Base-by-base conservation (phyloP, 495 filamentous ascomycete genomes). In the Penicillium riverlandense region DNA sequence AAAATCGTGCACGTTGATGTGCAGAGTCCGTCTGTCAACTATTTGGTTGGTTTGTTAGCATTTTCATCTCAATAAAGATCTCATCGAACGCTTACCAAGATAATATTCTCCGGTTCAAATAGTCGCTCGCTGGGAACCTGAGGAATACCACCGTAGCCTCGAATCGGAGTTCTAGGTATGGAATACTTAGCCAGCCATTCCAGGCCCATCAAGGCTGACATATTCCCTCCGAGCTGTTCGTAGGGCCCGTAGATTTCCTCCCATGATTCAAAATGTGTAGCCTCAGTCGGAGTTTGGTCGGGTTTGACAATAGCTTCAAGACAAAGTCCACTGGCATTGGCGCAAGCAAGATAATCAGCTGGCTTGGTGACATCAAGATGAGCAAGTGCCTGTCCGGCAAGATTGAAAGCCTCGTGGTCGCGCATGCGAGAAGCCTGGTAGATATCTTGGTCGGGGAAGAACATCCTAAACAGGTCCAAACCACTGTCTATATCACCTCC, bases 1-100 rank as follows among this genome's bases (percentile, higher is more conserved):
- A 80, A 79, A 8, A 74, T 52, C 2, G 69, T 57, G 50, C 74
- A 80, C 32, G 75, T 58, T 0, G 69, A 76, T n/a, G 59, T 58
- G 51, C 75, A 80, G 34, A 67, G 43, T 27, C 66, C 68, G 45
- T 80, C 74, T 12, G 69, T 58, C 16, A 34, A 11, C 32, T 34
- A 34, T 34, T 11, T 34, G 2, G 32, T 22, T 22, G 22, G 22
- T 22, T 2, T 2, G 32, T 34, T 34, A 34, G 32, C n/a, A 34
- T 11, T 11, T 12, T 12, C 32, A 3, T 10, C n/a, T 6, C 32
- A 6, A 12, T 11, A 3, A 12, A 34, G 32, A 34, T 34, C 32
- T 34, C 10, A 34, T 10, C 32, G 32, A 34, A 34, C 6, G 9
- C 22, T 22, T 34, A 38, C 27, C 35, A 45, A 8, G 14, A 45